Evolutionary conservation across 257 asterid genomes (phyloP).

Genomic region (Pogostemon cablin): DNA sequence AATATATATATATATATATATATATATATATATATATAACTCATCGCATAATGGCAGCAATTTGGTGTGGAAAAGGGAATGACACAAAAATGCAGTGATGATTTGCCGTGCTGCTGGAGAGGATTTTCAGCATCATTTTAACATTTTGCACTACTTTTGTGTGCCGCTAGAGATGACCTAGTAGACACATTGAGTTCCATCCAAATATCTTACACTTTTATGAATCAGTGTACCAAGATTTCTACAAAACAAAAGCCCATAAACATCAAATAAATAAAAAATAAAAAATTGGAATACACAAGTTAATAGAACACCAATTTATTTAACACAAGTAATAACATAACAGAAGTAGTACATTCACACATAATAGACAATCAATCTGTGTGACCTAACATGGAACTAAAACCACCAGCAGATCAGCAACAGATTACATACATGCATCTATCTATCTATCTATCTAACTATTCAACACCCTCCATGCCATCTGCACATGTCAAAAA

Average conservation of each 20-base stretch:
- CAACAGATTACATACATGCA: constrained; percentile 32
- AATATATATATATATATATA: too few species aligned
- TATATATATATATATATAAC: too few species aligned
- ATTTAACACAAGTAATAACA: constrained; percentile 16
- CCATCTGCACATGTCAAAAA: constrained; percentile 82
- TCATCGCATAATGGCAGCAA: too few species aligned
- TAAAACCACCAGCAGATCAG: constrained; percentile 69
- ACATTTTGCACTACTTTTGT: too few species aligned
- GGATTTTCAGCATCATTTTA: too few species aligned
- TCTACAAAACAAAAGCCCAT: not conserved
- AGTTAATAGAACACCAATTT: constrained; percentile 11
- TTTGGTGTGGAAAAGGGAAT: too few species aligned
- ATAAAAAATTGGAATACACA: not conserved
- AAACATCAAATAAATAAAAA: not conserved
- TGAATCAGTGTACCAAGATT: not conserved
- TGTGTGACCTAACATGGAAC: constrained; percentile 51
- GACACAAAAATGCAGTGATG: too few species aligned
- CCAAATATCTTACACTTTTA: too few species aligned
- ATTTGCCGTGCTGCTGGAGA: too few species aligned
- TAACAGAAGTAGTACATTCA: constrained; percentile 26
- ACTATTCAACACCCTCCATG: constrained; percentile 25
- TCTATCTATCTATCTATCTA: not conserved
- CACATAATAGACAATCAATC: constrained; percentile 31
- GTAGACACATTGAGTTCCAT: too few species aligned
- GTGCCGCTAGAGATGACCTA: too few species aligned